phyloP scores from a whole-genome alignment of 1,284 basidiomycete species.

The Baeospora myosura region DNA sequence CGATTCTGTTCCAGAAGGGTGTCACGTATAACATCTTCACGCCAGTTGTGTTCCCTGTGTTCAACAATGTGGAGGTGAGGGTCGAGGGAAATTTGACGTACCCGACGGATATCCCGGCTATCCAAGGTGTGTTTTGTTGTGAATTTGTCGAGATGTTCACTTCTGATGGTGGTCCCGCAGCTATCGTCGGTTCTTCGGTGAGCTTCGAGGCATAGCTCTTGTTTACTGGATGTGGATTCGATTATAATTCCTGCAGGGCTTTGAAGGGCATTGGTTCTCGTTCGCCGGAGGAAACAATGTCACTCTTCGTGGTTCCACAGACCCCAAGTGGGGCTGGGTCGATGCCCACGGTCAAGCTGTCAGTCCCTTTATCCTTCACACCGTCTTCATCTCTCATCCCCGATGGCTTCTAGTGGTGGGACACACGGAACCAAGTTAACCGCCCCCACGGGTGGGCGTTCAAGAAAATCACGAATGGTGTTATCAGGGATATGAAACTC shows the following conservation, averaged over 20 bases:
- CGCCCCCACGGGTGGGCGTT: slow-evolving; percentile 50
- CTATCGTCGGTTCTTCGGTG: slow-evolving; percentile 37
- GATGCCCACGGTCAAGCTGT: slow-evolving; percentile 53
- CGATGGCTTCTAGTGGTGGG: slow-evolving; percentile 45
- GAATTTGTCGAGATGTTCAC: not conserved
- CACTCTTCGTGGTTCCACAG: slow-evolving; percentile 44
- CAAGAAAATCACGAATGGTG: slow-evolving; percentile 43
- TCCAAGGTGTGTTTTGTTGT: slow-evolving; percentile 36
- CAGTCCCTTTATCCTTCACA: slow-evolving; percentile 11
- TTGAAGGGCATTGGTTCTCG: slow-evolving; percentile 32
- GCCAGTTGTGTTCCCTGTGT: slow-evolving; percentile 45
- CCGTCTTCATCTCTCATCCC: not conserved
- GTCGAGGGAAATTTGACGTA: slow-evolving; percentile 56
- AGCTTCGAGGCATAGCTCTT: slow-evolving; percentile 9
- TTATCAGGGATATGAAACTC: slow-evolving; percentile 51
- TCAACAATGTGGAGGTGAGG: slow-evolving; percentile 49
- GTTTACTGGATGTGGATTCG: not conserved
- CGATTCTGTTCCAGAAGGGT: slow-evolving; percentile 50
- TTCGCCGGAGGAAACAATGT: slow-evolving; percentile 51
- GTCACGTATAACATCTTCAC: slow-evolving; percentile 53
- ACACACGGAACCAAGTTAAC: slow-evolving; percentile 43
- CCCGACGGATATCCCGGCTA: slow-evolving; percentile 42
- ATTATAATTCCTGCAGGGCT: slow-evolving; percentile 35
- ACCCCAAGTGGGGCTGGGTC: slow-evolving; percentile 56
- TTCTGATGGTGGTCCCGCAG: slow-evolving; percentile 16